A percentile compares a stretch with the other conserved stretches of the same genome.
Conservation (phyloP, 2,329 filamentous ascomycete species). For the Pleurostoma richardsiae region DNA sequence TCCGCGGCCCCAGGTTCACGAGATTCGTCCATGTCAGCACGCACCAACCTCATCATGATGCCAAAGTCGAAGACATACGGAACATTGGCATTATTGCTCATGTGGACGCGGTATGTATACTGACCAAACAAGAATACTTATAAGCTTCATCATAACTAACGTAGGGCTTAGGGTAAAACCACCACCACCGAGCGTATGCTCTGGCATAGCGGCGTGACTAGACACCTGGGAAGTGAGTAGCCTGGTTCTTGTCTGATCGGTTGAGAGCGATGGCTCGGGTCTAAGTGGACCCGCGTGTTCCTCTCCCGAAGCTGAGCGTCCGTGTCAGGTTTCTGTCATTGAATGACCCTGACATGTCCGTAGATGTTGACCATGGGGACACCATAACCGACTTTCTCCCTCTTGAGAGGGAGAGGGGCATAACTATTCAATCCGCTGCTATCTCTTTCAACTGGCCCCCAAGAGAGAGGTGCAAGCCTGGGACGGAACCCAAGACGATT, state of each 20-base stretch:
- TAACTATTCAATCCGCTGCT: constrained; percentile 95
- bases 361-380: constrained; percentile 91
- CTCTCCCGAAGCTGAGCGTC: too few relatives aligned
- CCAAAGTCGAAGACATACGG: constrained; percentile 59
- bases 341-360: constrained; percentile 1
- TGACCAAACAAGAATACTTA: not conserved
- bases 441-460: constrained; percentile 91
- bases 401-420: constrained; percentile 84
- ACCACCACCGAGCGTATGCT: constrained; percentile 99
- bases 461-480: constrained; percentile 29
- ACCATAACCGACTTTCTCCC: constrained; percentile 97
- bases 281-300: too few relatives aligned
- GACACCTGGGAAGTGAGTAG: constrained; percentile 67
- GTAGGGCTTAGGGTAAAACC: constrained; percentile 67
- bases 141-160: too few relatives aligned
- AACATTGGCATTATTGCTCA: constrained; percentile 99
- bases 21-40: not conserved
- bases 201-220: constrained; percentile 87
- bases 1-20: not conserved
- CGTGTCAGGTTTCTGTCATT: too few relatives aligned
- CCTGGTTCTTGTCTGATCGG: too few relatives aligned
- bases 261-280: too few relatives aligned
- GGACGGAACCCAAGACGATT: constrained; percentile 57
- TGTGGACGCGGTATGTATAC: constrained; percentile 71
- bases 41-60: constrained; percentile 21